A percentile compares a stretch with the other conserved stretches of the same genome.
Evolutionary conservation across 2,329 filamentous ascomycete genomes (phyloP).

Genomic region (Sclerotinia glacialis): DNA sequence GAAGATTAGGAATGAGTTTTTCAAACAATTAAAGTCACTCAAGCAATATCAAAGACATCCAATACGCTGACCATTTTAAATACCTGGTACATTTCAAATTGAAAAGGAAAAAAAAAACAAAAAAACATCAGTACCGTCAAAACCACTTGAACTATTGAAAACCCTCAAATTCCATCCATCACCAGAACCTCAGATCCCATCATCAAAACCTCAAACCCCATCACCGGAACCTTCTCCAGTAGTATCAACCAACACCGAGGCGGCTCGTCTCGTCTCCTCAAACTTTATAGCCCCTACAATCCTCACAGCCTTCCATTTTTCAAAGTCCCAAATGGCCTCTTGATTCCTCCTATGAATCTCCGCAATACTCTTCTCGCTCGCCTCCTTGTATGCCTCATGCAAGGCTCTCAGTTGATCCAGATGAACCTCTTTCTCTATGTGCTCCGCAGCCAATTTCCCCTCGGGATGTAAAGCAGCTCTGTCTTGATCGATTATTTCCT

Average conservation of each 20-base stretch:
- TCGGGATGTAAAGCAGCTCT: too few species aligned
- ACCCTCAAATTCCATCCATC: too few species aligned
- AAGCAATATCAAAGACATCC: too few species aligned
- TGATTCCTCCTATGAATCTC: neutral
- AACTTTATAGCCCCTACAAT: neutral
- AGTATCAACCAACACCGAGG: neutral
- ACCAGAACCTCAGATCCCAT: too few species aligned
- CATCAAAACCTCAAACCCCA: neutral
- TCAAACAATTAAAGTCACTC: too few species aligned
- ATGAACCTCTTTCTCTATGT: neutral
- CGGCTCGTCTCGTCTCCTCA: neutral
- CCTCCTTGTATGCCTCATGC: neutral
- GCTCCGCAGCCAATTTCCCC: too few species aligned
- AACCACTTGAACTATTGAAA: neutral
- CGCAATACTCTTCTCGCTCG: neutral
- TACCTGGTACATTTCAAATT: too few species aligned
- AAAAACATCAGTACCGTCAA: too few species aligned
- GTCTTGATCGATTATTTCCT: neutral
- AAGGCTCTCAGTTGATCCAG: neutral
- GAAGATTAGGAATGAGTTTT: too few species aligned
- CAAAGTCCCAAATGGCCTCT: neutral
- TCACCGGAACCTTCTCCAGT: neutral
- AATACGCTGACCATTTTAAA: too few species aligned
- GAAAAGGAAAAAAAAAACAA: too few species aligned
- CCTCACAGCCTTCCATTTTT: neutral